A percentile compares a stretch with the other conserved stretches of the same genome.
Conservation (phyloP, 176 grass and related monocot genomes). For the Eleusine indica region DNA sequence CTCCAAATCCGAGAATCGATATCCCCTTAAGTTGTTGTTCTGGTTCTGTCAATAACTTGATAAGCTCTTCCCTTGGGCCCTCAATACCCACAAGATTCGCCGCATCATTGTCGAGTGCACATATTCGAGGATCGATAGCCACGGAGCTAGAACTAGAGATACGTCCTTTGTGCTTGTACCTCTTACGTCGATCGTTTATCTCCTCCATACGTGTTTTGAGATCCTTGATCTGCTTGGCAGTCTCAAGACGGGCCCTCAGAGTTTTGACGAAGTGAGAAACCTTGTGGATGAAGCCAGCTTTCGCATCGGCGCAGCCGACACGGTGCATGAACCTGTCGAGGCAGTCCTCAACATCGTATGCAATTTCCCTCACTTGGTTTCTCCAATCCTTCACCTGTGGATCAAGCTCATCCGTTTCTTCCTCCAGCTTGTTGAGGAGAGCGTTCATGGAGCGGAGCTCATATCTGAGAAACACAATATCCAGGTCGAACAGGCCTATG, state of each 20-base stretch:
- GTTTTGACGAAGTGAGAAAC: not conserved
- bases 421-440: not conserved
- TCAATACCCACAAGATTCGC: slow-evolving; percentile 1
- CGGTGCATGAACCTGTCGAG: not conserved
- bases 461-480: not conserved
- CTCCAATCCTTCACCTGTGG: not conserved
- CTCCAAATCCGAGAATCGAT: not conserved
- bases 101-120: not conserved
- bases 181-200: not conserved
- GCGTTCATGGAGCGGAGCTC: slow-evolving; percentile 15
- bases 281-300: not conserved
- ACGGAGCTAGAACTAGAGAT: not conserved
- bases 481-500: too few relatives aligned
- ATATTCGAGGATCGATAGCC: not conserved
- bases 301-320: not conserved
- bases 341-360: slow-evolving; percentile 6
- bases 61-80: not conserved
- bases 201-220: not conserved
- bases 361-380: not conserved
- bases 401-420: not conserved
- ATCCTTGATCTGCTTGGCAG: not conserved
- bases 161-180: not conserved
- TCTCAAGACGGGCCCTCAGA: not conserved
- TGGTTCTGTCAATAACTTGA: not conserved
- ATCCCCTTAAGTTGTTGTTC: not conserved